These are phyloP conservation scores for Puya raimondii DNA, from an alignment of 176 grass and related monocot species.

Conservation along the genomic window DNA sequence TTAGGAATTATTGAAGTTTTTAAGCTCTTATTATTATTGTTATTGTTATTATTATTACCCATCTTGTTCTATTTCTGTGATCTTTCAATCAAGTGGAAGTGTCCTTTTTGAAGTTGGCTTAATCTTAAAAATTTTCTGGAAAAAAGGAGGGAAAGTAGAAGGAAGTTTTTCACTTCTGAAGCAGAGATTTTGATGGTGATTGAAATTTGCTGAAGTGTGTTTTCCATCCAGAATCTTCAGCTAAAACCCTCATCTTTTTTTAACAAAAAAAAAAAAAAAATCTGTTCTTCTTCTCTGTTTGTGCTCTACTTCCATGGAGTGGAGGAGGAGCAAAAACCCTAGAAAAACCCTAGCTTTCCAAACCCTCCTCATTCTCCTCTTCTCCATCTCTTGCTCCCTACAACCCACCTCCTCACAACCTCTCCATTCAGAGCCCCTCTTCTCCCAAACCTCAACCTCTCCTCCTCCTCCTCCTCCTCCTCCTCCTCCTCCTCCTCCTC, in stretches of 20 bases:
- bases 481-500: background rate
- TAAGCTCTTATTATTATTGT: too few species aligned
- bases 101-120: too few species aligned
- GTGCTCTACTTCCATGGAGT: conserved; percentile 28
- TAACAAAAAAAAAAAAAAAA: background rate
- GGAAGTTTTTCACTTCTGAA: background rate
- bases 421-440: conserved; percentile 57
- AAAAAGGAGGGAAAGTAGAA: background rate
- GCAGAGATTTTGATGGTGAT: background rate
- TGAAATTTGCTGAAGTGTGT: background rate
- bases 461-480: too few species aligned
- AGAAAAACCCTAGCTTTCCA: conserved; percentile 44
- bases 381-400: conserved; percentile 25
- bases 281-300: background rate
- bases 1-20: too few species aligned
- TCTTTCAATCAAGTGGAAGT: background rate
- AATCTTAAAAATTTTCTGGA: background rate
- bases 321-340: conserved; percentile 50
- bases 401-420: conserved; percentile 30
- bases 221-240: background rate
- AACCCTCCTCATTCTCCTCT: conserved; percentile 10
- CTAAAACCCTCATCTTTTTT: background rate
- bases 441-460: conserved; percentile 14
- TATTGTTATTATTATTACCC: too few species aligned
- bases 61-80: background rate